Evolutionary conservation across 2,329 filamentous ascomycete genomes (phyloP).

Genomic region (Juglanconis juglandina): DNA sequence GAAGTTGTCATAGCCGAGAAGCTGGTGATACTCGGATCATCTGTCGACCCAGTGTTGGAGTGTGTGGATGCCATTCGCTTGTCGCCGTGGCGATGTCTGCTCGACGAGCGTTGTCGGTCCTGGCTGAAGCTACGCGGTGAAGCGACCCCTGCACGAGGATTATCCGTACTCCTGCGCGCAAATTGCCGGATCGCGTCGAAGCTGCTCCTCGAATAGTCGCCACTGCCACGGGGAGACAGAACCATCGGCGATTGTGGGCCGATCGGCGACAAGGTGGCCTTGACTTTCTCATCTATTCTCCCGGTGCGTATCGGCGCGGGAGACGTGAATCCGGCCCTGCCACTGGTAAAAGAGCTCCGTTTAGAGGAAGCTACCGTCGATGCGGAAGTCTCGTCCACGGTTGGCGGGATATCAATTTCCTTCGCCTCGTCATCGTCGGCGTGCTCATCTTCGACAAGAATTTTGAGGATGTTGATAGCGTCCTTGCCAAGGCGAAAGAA

Average conservation of each 20-base stretch:
- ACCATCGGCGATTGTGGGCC: conserved; percentile 41
- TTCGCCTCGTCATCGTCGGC: conserved; percentile 33
- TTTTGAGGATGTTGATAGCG: conserved; percentile 73
- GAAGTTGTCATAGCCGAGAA: conserved; percentile 68
- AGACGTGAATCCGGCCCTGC: conserved; percentile 15
- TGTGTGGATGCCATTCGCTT: conserved; percentile 61
- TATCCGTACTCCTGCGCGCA: conserved; percentile 50
- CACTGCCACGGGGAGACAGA: conserved; percentile 53
- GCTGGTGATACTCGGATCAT: conserved; percentile 58
- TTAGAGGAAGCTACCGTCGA: conserved; percentile 14
- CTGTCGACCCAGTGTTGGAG: conserved; percentile 71
- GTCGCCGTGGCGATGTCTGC: conserved; percentile 46
- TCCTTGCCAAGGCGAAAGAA: conserved; percentile 87
- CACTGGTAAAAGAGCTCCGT: conserved; percentile 19
- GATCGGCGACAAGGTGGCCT: conserved; percentile 56
- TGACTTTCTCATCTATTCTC: conserved; percentile 54
- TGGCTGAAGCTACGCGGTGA: conserved; percentile 62
- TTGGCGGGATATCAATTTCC: conserved; percentile 13
- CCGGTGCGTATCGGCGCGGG: conserved; percentile 32
- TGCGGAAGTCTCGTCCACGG: conserved; percentile 16
- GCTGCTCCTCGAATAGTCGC: conserved; percentile 50
- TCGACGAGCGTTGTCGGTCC: conserved; percentile 50
- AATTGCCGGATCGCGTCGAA: conserved; percentile 50
- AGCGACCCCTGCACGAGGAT: conserved; percentile 41
- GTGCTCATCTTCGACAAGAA: conserved; percentile 61